Base-by-base conservation (phyloP, 2,329 filamentous ascomycete species). In the Fusarium sp. region DNA sequence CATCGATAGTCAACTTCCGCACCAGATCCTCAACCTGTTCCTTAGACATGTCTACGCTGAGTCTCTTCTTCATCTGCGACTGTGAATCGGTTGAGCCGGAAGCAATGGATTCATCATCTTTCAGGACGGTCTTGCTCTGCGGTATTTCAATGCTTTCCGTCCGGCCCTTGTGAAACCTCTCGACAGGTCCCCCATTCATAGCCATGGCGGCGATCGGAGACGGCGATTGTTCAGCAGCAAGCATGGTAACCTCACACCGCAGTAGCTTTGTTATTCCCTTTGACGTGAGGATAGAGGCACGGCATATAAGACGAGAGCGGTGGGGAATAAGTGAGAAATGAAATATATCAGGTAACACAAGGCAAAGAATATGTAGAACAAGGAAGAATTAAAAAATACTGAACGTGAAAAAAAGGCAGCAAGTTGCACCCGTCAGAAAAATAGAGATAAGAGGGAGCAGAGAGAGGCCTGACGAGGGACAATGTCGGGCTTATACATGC, bases 21-120 rank as follows among this genome's bases (percentile, higher is more conserved):
- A 75, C 65, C 50, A 75, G 20, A 26, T 69, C 71, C 22, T 75
- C 72, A 33, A 75, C 63, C 17, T 73, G 60, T 44, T 74, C 60
- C 55, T 74, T 74, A 1, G 72, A 73, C 61, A 74, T 70, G 40
- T 74, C 72, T 32, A 58, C 51, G 30, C 64, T 70, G 62, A 67
- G 62, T 37, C 62, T 70, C 50, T 71, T 68, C 43, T 61, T 73
- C 60, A 70, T 56, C 20, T 62, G 62, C 11, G 48, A 20, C 39
- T 65, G 57, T 17, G 45, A 22, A 46, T 73, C 66, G 56, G 62
- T 71, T 57, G 66, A 45, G 14, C 65, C 62, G 33, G 68, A 73
- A 26, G 59, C 55, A 10, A 68, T 51, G 20, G 64, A 68, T 2
- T 64, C 64, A 40, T 46, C 47, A 8, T 70, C 67, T 22, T 64